Evolutionary conservation across 2,329 filamentous ascomycete species (phyloP), one percentile per base, ranked within the genome.

Genomic region (Fusarium sp.): DNA sequence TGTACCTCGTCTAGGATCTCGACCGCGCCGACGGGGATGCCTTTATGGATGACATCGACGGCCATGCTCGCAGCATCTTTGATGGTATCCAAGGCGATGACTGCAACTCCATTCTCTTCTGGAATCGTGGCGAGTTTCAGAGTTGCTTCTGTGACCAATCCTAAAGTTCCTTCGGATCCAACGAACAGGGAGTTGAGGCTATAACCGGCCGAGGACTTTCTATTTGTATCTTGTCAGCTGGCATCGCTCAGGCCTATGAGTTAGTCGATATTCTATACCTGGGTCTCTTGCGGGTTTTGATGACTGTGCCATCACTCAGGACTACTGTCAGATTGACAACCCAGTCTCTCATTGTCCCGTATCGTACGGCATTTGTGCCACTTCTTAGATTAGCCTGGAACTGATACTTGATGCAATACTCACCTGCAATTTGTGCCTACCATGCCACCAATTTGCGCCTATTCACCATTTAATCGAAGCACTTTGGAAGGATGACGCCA

Each of bases 1-100:
- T 93, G 91, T 1, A 94, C 89, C 49, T 94, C 91, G 70, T 94
- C 91, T 88, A 95, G 92, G 67, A 95, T 87, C 75, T 95, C 91
- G 84, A 93, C 89, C 2, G 89, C 89, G 1, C 88, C 89, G 5
- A 93, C 83, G 0, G 89, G 90, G 2, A 93, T 81, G 0, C 89
- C 91, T 1, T 86, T 83, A 64, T 90, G 86, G 81, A 94, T 90
- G 10, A 94, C 85, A 47, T 84, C 85, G 2, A 89, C 88, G 0
- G 91, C 91, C 0, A 91, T 90, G 0, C 87, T 83, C 0, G 91
- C 91, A 1, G 91, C 91, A 71, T 91, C 87, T 13, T 89, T 85
- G 58, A 94, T 91, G 0, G 84, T 87, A 0, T 90, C 90, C 73
- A 95, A 95, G 0, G 87, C 89, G 7, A 92, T 90, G 2, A 94